Conservation (phyloP, 2,329 filamentous ascomycete species). For the Pyricularia pennisetigena region DNA sequence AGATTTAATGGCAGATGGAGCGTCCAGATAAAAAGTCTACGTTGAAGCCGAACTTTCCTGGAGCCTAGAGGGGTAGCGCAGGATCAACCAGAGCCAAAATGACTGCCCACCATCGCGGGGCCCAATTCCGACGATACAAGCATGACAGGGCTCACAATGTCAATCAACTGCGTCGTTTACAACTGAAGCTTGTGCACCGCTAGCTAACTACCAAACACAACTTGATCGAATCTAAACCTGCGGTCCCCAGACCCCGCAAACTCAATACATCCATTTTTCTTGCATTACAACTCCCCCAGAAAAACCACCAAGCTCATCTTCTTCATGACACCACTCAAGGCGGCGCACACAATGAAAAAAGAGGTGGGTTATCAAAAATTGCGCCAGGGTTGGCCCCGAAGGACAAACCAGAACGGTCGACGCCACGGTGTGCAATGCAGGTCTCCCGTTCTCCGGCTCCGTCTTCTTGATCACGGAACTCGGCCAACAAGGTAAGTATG, state of each 20-base stretch:
- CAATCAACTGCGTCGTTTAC: neutral
- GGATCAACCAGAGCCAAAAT: neutral
- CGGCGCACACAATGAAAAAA: slow-evolving; percentile 36
- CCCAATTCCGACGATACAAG: neutral
- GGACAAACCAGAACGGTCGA: slow-evolving; percentile 36
- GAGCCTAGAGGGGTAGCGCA: neutral
- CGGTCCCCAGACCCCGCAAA: too few species aligned
- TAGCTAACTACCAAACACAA: too few species aligned
- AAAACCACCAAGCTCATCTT: slow-evolving; percentile 18
- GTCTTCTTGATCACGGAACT: slow-evolving; percentile 31
- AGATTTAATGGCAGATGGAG: neutral
- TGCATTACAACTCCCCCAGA: too few species aligned
- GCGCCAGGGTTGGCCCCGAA: slow-evolving; percentile 38
- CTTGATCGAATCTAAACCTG: too few species aligned
- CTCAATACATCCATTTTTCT: too few species aligned
- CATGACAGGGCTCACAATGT: neutral
- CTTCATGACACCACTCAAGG: slow-evolving; percentile 30
- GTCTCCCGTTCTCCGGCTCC: slow-evolving; percentile 29
- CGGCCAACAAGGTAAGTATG: slow-evolving; percentile 35
- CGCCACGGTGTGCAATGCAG: slow-evolving; percentile 45
- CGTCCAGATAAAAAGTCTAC: neutral
- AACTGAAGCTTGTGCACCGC: too few species aligned
- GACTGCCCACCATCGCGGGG: neutral
- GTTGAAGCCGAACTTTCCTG: neutral
- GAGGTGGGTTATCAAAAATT: slow-evolving; percentile 34